Evolutionary conservation across 2,329 filamentous ascomycete species (phyloP), one percentile per base, ranked within the genome.

Genomic region (Colletotrichum truncatum): DNA sequence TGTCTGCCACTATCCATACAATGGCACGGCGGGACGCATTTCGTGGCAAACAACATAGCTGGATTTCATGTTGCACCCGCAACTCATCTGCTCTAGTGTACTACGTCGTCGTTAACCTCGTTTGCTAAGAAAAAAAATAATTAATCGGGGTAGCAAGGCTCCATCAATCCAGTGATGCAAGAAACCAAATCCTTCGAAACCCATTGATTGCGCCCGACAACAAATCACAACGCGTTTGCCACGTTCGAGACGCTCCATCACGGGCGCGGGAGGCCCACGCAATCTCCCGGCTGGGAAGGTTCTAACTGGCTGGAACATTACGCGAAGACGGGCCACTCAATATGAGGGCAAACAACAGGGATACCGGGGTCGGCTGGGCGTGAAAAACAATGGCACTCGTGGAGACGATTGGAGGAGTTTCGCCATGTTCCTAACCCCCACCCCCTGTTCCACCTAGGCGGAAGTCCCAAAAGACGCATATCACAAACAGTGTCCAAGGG

Each of bases 341-440:
- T 28, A 30, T 46, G 53, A 39, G 36, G 39, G n/a, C 39, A 21
- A 6, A 16, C 46, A 25, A 26, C 53, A 54, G 51, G 51, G 36
- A 30, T 28, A 8, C 16, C 0, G 10, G n/a, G 51, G 10, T 10
- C 34, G n/a, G 12, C 9, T 18, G 49, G 49, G 32, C 32, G 49
- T 9, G 0, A 4, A 0, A 0, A 0, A 0, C 12, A 43, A 25
- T n/a, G n/a, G n/a, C n/a, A 18, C 9, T 2, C 11, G 6, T 45
- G 41, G 41, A 45, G 41, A 45, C 18, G 12, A n/a, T 38, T n/a
- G 12, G 16, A 34, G 46, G 46, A 32, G 16, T 26, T 49, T 34
- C n/a, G 39, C 18, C n/a, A n/a, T n/a, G n/a, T n/a, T n/a, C n/a
- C n/a, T n/a, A n/a, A n/a, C n/a, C n/a, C n/a, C n/a, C n/a, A n/a